Evolutionary conservation across 208 protist genomes (phyloP).

Genomic region (Balamuthia mandrillaris): DNA sequence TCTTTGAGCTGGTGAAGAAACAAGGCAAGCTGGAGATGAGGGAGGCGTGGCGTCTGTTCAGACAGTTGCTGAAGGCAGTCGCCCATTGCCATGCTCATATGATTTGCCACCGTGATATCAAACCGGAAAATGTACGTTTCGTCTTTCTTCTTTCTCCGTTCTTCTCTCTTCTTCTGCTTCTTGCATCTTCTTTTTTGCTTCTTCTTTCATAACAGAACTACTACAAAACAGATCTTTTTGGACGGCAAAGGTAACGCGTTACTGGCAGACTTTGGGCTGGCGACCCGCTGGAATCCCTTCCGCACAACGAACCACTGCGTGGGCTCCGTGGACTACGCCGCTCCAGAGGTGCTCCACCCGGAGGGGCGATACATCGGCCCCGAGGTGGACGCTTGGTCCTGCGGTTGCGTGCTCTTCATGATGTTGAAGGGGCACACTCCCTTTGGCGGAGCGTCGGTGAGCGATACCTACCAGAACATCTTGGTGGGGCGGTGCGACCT

Average conservation of each 20-base stretch:
- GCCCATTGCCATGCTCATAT: constrained; percentile 52
- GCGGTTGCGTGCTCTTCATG: background rate
- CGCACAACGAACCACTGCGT: background rate
- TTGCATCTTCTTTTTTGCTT: too few relatives aligned
- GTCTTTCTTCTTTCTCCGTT: too few relatives aligned
- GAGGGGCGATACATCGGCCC: constrained; percentile 16
- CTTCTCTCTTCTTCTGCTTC: too few relatives aligned
- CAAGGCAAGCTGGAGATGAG: constrained; percentile 18
- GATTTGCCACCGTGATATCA: constrained; percentile 65
- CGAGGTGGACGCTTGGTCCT: constrained; percentile 15
- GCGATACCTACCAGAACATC: background rate
- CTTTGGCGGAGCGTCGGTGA: background rate
- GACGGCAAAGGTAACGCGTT: too few relatives aligned
- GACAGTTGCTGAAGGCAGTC: constrained; percentile 54
- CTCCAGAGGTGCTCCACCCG: constrained; percentile 22
- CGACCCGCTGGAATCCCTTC: background rate
- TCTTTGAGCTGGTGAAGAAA: constrained; percentile 55
- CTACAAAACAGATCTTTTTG: too few relatives aligned
- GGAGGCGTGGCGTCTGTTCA: constrained; percentile 46
- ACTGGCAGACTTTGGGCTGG: constrained; percentile 26
- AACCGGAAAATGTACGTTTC: constrained; percentile 58
- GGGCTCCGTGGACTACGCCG: background rate
- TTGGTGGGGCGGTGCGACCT: background rate
- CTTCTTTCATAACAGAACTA: too few relatives aligned
- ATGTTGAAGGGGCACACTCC: constrained; percentile 3